phyloP scores from a whole-genome alignment of 805 yeast genomes.

The Scheffersomyces coipomensis region DNA sequence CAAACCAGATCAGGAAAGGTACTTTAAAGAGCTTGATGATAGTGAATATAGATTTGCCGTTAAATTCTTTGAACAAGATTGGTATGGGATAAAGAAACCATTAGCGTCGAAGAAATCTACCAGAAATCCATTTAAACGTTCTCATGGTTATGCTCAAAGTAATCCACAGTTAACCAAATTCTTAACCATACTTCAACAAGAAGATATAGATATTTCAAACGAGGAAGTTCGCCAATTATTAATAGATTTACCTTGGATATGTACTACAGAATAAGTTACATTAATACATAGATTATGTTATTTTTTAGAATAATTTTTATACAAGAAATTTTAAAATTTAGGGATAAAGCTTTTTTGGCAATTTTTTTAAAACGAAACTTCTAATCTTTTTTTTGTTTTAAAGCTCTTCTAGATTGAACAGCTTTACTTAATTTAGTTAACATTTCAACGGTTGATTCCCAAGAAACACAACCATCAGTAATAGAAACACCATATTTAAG shows the following conservation, averaged over 20 bases:
- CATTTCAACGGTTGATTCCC: conserved; percentile 85
- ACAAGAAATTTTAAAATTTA: too few relatives aligned
- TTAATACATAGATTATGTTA: too few relatives aligned
- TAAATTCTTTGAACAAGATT: conserved; percentile 50
- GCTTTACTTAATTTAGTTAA: conserved; percentile 78
- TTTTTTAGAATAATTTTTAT: too few relatives aligned
- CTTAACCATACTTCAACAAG: conserved; percentile 10
- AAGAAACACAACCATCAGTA: conserved; percentile 94
- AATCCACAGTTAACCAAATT: conserved; percentile 19
- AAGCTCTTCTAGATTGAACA: conserved; percentile 74
- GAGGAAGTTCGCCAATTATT: conserved; percentile 7
- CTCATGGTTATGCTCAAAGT: conserved; percentile 33
- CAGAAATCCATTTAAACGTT: conserved; percentile 57
- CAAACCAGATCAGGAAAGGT: conserved; percentile 23
- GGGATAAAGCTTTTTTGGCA: too few relatives aligned
- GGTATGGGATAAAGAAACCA: conserved; percentile 51
- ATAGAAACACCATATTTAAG: conserved; percentile 92
- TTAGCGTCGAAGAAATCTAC: conserved; percentile 45
- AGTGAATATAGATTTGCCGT: conserved; percentile 57
- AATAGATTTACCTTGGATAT: conserved; percentile 7
- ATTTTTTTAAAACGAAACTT: too few relatives aligned
- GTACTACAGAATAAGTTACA: not conserved
- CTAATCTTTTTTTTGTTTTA: conserved; percentile 8
- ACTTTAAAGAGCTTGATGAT: conserved; percentile 45
- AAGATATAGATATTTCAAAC: conserved; percentile 1